Evolutionary conservation across 495 filamentous ascomycete genomes (phyloP).

Genomic region (Aspergillus biplanus): DNA sequence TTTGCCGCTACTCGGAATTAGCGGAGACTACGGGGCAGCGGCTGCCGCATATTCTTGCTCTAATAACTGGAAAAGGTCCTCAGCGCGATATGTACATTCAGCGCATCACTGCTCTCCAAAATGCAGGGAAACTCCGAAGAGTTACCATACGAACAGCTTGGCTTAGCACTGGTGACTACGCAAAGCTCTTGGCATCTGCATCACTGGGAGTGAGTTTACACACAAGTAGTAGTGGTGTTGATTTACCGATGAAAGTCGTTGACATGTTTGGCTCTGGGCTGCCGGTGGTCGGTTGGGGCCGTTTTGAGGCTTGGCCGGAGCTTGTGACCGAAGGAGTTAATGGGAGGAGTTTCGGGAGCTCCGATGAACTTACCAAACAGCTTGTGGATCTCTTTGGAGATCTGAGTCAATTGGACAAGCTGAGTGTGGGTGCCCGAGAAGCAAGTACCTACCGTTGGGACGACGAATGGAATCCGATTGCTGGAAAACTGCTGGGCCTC

Average conservation of each 20-base stretch:
- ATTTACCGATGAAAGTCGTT: constrained; percentile 98
- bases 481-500: constrained; percentile 67
- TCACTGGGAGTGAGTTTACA: constrained; percentile 92
- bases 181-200: constrained; percentile 79
- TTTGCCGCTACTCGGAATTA: constrained; percentile 69
- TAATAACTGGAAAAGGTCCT: constrained; percentile 94
- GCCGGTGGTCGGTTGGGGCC: constrained; percentile 83
- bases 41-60: constrained; percentile 70
- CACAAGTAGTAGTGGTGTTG: constrained; percentile 89
- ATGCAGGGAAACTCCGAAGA: constrained; percentile 60
- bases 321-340: constrained; percentile 85
- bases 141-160: constrained; percentile 80
- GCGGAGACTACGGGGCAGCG: constrained; percentile 34
- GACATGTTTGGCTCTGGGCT: constrained; percentile 97
- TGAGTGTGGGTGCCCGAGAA: constrained; percentile 73
- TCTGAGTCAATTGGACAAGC: constrained; percentile 53
- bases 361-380: constrained; percentile 59
- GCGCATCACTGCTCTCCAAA: constrained; percentile 62
- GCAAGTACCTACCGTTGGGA: constrained; percentile 87
- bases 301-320: constrained; percentile 85
- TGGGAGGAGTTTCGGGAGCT: constrained; percentile 76
- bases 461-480: constrained; percentile 87
- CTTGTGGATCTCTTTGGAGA: constrained; percentile 65
- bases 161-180: constrained; percentile 82
- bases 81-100: constrained; percentile 74